Conservation (phyloP, 768 basidiomycete species). For the Tricholoma hemisulphureum region DNA sequence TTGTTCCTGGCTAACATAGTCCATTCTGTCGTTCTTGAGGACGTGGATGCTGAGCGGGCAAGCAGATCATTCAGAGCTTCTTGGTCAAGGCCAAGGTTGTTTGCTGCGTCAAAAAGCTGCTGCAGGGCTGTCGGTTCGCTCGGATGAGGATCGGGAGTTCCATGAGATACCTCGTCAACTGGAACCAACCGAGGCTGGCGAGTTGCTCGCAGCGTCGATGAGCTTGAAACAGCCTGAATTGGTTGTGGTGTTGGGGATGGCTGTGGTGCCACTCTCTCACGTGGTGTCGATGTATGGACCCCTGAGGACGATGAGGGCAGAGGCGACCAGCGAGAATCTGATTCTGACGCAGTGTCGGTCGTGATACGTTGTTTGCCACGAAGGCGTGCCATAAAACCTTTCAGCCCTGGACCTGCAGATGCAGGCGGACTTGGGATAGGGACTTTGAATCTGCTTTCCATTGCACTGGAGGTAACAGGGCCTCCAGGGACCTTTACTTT, state of each 20-base stretch:
- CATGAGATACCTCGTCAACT: slow-evolving; percentile 11
- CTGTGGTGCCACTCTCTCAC: slow-evolving; percentile 32
- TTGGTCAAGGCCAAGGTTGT: slow-evolving; percentile 73
- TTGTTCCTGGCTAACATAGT: slow-evolving; percentile 43
- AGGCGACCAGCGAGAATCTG: slow-evolving; percentile 28
- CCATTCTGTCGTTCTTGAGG: slow-evolving; percentile 53
- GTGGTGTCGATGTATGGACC: slow-evolving; percentile 30
- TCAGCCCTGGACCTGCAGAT: slow-evolving; percentile 69
- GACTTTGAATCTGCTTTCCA: slow-evolving; percentile 56
- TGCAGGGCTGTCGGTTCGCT: slow-evolving; percentile 45
- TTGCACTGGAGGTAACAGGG: slow-evolving; percentile 41
- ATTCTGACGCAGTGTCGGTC: slow-evolving; percentile 30
- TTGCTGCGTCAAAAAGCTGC: slow-evolving; percentile 76
- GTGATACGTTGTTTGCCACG: slow-evolving; percentile 48
- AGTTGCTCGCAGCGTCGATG: slow-evolving; percentile 17
- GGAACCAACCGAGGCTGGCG: slow-evolving; percentile 16
- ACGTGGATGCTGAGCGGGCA: slow-evolving; percentile 66
- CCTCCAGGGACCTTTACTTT: slow-evolving; percentile 36
- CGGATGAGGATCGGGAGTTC: slow-evolving; percentile 11
- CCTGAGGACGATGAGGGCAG: slow-evolving; percentile 31
- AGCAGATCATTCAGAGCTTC: slow-evolving; percentile 68
- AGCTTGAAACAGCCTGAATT: slow-evolving; percentile 29
- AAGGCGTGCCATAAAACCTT: slow-evolving; percentile 81
- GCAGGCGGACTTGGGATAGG: slow-evolving; percentile 63
- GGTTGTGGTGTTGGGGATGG: slow-evolving; percentile 12